Percentiles rank a stretch among this genome's conserved stretches.
phyloP scores from a whole-genome alignment of 192 early-diverging fungal species.

The Rhizophagus clarus region DNA sequence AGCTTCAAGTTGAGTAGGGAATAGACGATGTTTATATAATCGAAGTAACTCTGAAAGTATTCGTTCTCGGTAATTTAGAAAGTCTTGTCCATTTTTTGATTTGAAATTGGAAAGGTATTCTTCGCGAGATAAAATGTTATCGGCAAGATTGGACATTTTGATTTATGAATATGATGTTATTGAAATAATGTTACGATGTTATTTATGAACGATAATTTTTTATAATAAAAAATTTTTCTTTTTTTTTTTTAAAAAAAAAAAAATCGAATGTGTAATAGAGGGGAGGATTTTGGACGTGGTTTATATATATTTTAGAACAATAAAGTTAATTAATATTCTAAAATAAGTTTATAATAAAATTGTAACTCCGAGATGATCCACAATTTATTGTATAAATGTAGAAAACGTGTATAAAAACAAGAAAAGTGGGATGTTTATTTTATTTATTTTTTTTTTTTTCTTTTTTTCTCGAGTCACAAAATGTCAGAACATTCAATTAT shows the following conservation, averaged over 20 bases:
- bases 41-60: slow-evolving; percentile 9
- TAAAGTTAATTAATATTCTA: background rate
- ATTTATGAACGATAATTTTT: no score
- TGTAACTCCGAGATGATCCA: background rate
- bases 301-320: background rate
- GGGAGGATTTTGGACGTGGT: background rate
- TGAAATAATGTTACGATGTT: no score
- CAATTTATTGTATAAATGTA: no score
- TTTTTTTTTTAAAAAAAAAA: no score
- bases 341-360: background rate
- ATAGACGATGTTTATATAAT: slow-evolving; percentile 5
- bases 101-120: slow-evolving; percentile 3
- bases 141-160: background rate
- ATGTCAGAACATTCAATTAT: no score
- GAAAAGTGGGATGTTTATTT: no score
- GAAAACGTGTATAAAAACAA: no score
- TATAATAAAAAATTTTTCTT: no score
- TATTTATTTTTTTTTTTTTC: no score
- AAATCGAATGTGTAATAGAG: no score
- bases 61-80: slow-evolving; percentile 14
- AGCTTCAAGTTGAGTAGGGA: slow-evolving; percentile 15
- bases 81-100: background rate
- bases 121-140: slow-evolving; percentile 9
- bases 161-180: no score
- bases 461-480: no score